These are phyloP conservation scores for Neodidymelliopsis sp. DNA, from an alignment of 2,329 filamentous ascomycete species.

Conservation along the genomic window DNA sequence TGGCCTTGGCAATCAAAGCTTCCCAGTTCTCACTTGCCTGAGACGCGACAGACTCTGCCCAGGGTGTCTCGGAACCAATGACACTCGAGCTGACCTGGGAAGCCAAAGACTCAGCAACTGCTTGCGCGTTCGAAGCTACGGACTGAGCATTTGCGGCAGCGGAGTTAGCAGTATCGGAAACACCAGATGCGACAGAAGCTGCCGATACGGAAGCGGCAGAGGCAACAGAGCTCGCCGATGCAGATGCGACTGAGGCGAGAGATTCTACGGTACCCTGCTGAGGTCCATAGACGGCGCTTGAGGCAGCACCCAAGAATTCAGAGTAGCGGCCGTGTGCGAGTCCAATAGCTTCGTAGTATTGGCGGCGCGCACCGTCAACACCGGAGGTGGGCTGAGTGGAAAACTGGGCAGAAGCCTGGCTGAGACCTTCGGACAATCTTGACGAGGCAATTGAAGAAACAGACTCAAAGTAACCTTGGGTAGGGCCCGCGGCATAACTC, in stretches of 20 bases:
- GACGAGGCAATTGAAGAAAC: conserved; percentile 74
- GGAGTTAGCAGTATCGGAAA: conserved; percentile 44
- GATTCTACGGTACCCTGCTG: conserved; percentile 46
- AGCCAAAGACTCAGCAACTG: conserved; percentile 54
- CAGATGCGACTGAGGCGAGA: conserved; percentile 49
- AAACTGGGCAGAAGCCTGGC: conserved; percentile 74
- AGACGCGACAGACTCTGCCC: conserved; percentile 62
- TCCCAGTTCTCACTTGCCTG: conserved; percentile 71
- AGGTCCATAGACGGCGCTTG: conserved; percentile 69
- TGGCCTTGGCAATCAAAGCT: conserved; percentile 68
- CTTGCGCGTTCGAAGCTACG: conserved; percentile 56
- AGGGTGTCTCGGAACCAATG: conserved; percentile 57
- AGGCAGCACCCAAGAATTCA: conserved; percentile 75
- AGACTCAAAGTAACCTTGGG: conserved; percentile 60
- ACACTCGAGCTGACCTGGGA: conserved; percentile 57
- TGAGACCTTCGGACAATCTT: conserved; percentile 73
- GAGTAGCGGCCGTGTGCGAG: conserved; percentile 81
- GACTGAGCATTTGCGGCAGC: conserved; percentile 53
- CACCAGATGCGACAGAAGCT: conserved; percentile 59
- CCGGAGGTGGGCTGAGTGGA: conserved; percentile 66
- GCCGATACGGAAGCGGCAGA: conserved; percentile 56
- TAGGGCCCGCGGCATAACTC: conserved; percentile 50
- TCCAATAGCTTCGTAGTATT: conserved; percentile 81
- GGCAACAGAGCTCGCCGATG: conserved; percentile 48
- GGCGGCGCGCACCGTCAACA: conserved; percentile 67